Percentiles rank a stretch among this genome's conserved stretches.
Evolutionary conservation across 345 rosid genomes (phyloP).

Genomic region (Populus tremula): DNA sequence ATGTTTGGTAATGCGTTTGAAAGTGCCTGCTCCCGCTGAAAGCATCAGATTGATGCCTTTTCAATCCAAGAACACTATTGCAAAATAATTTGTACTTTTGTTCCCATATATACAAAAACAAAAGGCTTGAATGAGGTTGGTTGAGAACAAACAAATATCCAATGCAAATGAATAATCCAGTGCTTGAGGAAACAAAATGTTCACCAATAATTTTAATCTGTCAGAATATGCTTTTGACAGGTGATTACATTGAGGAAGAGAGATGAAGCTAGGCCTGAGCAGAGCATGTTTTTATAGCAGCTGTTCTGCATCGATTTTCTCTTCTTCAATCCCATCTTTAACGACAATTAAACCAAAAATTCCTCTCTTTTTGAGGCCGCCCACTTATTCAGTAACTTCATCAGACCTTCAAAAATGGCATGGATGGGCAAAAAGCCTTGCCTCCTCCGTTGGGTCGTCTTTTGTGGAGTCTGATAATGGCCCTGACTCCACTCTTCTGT

Average conservation of each 20-base stretch:
- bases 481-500: constrained; percentile 55
- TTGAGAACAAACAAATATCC: neutral
- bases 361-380: constrained; percentile 60
- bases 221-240: neutral
- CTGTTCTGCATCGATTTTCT: constrained; percentile 12
- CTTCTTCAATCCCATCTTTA: constrained; percentile 11
- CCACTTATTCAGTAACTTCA: constrained; percentile 38
- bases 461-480: constrained; percentile 48
- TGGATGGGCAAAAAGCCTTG: constrained; percentile 62
- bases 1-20: too few species aligned
- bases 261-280: constrained; percentile 10
- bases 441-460: constrained; percentile 57
- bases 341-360: constrained; percentile 27
- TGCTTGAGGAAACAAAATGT: neutral
- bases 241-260: neutral
- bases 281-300: constrained; percentile 3
- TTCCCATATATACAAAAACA: too few species aligned
- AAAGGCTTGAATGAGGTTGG: neutral
- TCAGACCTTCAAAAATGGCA: constrained; percentile 68
- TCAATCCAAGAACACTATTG: too few species aligned
- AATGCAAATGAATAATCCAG: neutral
- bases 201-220: neutral
- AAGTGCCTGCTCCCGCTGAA: too few species aligned
- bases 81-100: too few species aligned
- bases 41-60: too few species aligned